These are phyloP conservation scores for Linnemannia exigua DNA, from an alignment of 192 early-diverging fungal genomes.

Conservation along the genomic window DNA sequence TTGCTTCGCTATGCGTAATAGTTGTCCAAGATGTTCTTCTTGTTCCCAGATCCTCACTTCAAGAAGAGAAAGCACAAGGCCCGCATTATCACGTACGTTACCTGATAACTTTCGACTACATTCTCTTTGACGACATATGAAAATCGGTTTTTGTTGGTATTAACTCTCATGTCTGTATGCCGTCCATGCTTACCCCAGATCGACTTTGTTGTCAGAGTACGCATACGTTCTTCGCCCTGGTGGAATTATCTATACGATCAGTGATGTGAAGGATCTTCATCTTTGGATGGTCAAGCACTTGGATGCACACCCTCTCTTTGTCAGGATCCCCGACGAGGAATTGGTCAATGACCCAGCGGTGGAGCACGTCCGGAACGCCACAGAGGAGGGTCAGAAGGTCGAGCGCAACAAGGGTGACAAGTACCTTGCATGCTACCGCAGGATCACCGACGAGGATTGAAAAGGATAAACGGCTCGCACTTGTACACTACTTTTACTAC, in stretches of 20 bases:
- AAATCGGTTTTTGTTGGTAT: neutral
- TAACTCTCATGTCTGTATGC: neutral
- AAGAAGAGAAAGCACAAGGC: slow-evolving; percentile 99
- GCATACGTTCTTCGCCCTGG: slow-evolving; percentile 93
- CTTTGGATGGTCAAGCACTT: slow-evolving; percentile 97
- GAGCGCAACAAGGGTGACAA: slow-evolving; percentile 96
- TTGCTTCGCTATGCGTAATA: slow-evolving; percentile 26
- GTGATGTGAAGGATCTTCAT: slow-evolving; percentile 93
- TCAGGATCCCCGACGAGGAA: slow-evolving; percentile 84
- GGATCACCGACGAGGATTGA: slow-evolving; percentile 71
- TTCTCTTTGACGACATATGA: too few relatives aligned
- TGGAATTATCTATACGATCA: slow-evolving; percentile 96
- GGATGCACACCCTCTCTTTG: slow-evolving; percentile 95
- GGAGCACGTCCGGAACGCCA: slow-evolving; percentile 85
- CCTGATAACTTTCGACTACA: too few relatives aligned
- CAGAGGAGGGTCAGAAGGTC: slow-evolving; percentile 99
- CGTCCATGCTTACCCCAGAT: slow-evolving; percentile 19
- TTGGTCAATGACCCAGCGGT: slow-evolving; percentile 88
- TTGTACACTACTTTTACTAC: neutral
- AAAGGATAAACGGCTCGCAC: neutral
- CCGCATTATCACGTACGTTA: slow-evolving; percentile 86
- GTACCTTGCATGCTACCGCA: slow-evolving; percentile 88
- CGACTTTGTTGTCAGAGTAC: slow-evolving; percentile 89
- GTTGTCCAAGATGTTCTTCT: slow-evolving; percentile 96
- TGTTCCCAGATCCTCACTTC: slow-evolving; percentile 99